Percentiles rank a stretch among this genome's conserved stretches.
Conservation (phyloP, 1,139 yeast species). For the Pichia inconspicua region DNA sequence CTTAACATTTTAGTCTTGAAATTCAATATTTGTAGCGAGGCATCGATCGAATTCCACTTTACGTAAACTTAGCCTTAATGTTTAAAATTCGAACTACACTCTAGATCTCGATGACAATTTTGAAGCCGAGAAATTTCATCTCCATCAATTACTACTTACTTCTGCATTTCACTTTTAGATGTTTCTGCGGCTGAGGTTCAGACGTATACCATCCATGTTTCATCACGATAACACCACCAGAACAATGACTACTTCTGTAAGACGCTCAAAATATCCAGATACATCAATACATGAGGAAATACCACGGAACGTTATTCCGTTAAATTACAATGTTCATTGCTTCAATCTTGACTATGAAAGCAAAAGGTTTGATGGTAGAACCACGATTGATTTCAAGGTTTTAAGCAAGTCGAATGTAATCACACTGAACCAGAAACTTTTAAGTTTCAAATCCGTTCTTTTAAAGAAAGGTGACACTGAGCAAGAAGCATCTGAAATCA, state of each 20-base stretch:
- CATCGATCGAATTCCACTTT: no score
- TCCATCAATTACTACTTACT: no score
- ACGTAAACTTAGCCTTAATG: no score
- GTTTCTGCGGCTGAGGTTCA: not conserved
- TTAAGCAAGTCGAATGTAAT: slow-evolving; percentile 31
- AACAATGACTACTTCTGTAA: slow-evolving; percentile 8
- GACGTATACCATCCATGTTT: not conserved
- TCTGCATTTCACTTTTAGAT: not conserved
- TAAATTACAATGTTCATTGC: slow-evolving; percentile 38
- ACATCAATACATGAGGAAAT: slow-evolving; percentile 35
- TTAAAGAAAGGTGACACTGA: slow-evolving; percentile 17
- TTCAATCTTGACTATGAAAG: slow-evolving; percentile 30
- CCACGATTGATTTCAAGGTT: slow-evolving; percentile 34
- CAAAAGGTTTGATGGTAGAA: slow-evolving; percentile 35
- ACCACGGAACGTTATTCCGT: slow-evolving; percentile 37
- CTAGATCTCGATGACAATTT: no score
- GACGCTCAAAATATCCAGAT: slow-evolving; percentile 17
- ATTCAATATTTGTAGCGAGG: no score
- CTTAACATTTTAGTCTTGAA: no score
- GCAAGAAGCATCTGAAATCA: slow-evolving; percentile 10
- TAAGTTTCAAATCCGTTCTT: slow-evolving; percentile 21
- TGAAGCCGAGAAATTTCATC: not conserved
- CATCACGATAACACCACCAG: not conserved
- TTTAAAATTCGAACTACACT: no score
- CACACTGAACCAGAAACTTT: slow-evolving; percentile 35